Evolutionary conservation across 345 rosid genomes (phyloP), one percentile per base, ranked within the genome.

Genomic region (Eucalyptus regnans): DNA sequence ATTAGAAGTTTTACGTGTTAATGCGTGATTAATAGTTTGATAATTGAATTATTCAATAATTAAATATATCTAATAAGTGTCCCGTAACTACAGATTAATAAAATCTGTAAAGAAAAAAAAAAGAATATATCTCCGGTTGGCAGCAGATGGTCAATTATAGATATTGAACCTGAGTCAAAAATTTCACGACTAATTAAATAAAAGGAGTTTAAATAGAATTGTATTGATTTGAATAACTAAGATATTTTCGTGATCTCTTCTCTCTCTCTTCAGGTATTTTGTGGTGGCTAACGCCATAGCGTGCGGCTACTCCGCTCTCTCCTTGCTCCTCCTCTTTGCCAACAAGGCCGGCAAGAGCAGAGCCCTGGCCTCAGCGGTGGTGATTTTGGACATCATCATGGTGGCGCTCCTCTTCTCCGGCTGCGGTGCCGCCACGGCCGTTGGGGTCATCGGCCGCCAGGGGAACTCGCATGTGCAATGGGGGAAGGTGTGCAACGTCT

Each of bases 401-500:
- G 94, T 92, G 90, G 96, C 93, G 13, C 83, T 96, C 86, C 93
- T 96, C 48, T 95, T 92, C 91, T 93, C 97, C 20, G 84, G 95
- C 85, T 90, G 58, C 5, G 96, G 99, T 62, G 96, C 99, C 1
- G 91, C 96, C 31, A 66, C 90, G 5, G 95, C 96, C 29, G 71
- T 96, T 10, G 96, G 97, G 3, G 48, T 96, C 43, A 71, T 96
- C 76, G 98, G 96, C 54, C 76, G 88, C 31, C 13, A 89, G 58
- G 99, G 99, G 56, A 96, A 96, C 92, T 93, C 95, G 9, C 96
- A 93, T 79, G 92, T 94, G 71, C 88, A 88, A 62, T 96, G 99
- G 98, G 87, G 60, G 23, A 93, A 95, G 90, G 96, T 92, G 83
- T 96, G 99, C 91, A 43, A 81, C 20, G 92, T 90, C 49, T 96